phyloP scores from a whole-genome alignment of 108 stramenopile species.

The Skeletonema potamos region DNA sequence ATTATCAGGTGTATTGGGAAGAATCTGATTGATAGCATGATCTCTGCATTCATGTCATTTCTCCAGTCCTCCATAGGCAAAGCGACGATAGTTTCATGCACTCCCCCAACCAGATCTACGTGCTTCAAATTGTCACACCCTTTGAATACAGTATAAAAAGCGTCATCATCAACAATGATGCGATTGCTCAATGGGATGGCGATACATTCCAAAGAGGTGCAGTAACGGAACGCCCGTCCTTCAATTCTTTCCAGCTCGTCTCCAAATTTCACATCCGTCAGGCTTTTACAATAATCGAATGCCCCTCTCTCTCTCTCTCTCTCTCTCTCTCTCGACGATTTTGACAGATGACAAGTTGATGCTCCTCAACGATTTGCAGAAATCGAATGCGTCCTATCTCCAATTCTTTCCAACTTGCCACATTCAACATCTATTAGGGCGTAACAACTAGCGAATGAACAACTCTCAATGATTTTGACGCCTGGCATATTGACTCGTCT shows the following conservation, averaged over 20 bases:
- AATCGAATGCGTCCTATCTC: background rate
- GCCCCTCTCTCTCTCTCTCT: background rate
- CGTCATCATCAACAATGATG: constrained; percentile 1
- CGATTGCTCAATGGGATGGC: background rate
- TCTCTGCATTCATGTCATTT: too few species aligned
- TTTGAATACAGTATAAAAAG: background rate
- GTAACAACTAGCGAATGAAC: background rate
- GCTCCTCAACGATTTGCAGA: background rate
- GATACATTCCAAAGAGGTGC: background rate
- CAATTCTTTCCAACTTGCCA: background rate
- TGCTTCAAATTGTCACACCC: too few species aligned
- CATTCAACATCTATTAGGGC: background rate
- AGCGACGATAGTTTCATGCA: too few species aligned
- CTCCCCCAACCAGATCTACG: too few species aligned
- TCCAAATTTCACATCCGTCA: background rate
- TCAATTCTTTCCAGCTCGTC: background rate
- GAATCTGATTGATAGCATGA: too few species aligned
- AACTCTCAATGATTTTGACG: too few species aligned
- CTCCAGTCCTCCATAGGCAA: too few species aligned
- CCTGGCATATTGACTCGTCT: too few species aligned
- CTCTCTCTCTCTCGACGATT: too few species aligned
- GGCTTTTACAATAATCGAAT: background rate
- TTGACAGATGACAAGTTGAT: background rate
- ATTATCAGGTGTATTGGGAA: too few species aligned
- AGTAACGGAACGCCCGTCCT: background rate